A percentile compares a stretch with the other conserved stretches of the same genome.
Evolutionary conservation across 805 yeast genomes (phyloP).

Genomic region (Candida khao-thaluensis): DNA sequence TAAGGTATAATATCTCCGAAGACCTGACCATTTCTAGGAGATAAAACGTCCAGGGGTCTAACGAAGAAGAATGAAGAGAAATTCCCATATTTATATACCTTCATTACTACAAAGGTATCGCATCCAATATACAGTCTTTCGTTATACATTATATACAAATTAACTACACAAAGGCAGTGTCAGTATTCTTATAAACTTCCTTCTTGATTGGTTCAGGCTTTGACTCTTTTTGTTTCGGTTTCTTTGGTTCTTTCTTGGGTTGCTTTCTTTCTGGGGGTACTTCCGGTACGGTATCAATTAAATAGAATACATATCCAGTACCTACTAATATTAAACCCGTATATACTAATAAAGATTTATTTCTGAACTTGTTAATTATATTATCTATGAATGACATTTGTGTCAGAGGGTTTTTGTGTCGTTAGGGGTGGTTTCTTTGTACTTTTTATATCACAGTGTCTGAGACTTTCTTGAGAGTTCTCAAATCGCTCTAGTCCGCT

Average conservation of each 20-base stretch:
- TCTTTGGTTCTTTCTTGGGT: neutral
- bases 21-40: too few species aligned
- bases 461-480: too few species aligned
- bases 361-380: constrained; percentile 27
- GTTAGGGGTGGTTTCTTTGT: too few species aligned
- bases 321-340: constrained; percentile 30
- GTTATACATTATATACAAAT: neutral
- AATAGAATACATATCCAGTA: constrained; percentile 27
- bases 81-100: constrained; percentile 1
- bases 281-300: constrained; percentile 18
- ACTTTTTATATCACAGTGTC: too few species aligned
- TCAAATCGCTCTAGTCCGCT: too few species aligned
- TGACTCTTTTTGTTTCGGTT: neutral
- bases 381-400: constrained; percentile 32
- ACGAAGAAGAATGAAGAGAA: too few species aligned
- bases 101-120: constrained; percentile 6
- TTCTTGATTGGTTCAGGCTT: neutral
- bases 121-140: neutral
- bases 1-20: too few species aligned
- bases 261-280: constrained; percentile 10
- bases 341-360: constrained; percentile 36
- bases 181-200: constrained; percentile 3
- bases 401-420: too few species aligned
- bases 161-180: neutral
- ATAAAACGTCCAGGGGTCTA: too few species aligned